These are phyloP conservation scores for Apiosordaria backusii DNA, from an alignment of 495 filamentous ascomycete species.

Conservation along the genomic window DNA sequence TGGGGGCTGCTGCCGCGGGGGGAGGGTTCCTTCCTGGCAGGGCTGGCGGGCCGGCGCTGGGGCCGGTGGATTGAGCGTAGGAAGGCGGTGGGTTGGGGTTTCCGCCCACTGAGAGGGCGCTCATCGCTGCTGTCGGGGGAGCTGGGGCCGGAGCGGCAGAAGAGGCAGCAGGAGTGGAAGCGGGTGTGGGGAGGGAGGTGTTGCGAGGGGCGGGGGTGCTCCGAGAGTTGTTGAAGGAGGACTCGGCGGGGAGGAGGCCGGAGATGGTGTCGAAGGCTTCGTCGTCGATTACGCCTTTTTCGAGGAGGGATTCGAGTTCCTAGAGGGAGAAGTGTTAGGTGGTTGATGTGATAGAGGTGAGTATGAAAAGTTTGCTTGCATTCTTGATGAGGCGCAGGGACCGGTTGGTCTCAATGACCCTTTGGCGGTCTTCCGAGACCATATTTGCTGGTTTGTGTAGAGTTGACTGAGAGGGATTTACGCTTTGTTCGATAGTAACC, in stretches of 20 bases:
- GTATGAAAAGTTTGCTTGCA: conserved; percentile 43
- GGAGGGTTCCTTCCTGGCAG: conserved; percentile 52
- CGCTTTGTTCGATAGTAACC: not conserved
- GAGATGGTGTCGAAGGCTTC: conserved; percentile 67
- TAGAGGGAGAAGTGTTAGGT: conserved; percentile 28
- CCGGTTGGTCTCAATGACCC: conserved; percentile 64
- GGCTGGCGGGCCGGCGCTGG: conserved; percentile 40
- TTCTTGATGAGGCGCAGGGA: conserved; percentile 83
- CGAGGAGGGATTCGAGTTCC: conserved; percentile 90
- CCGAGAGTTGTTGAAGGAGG: conserved; percentile 49
- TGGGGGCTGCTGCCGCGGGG: conserved; percentile 34
- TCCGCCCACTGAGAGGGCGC: conserved; percentile 46
- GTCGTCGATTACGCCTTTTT: conserved; percentile 68
- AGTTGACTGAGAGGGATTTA: not conserved
- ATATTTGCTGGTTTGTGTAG: conserved; percentile 22
- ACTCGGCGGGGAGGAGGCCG: conserved; percentile 66
- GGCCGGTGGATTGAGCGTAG: conserved; percentile 48
- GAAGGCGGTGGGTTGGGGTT: conserved; percentile 37
- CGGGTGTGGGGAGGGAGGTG: conserved; percentile 26
- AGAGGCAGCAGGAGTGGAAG: conserved; percentile 32
- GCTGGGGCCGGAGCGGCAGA: too few relatives aligned
- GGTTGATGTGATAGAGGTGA: not conserved
- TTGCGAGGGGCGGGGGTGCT: conserved; percentile 34
- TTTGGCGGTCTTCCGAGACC: conserved; percentile 45
- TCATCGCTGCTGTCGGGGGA: conserved; percentile 37